Base-by-base conservation (phyloP, 192 early-diverging fungal genomes). In the Kappamyces sp. region DNA sequence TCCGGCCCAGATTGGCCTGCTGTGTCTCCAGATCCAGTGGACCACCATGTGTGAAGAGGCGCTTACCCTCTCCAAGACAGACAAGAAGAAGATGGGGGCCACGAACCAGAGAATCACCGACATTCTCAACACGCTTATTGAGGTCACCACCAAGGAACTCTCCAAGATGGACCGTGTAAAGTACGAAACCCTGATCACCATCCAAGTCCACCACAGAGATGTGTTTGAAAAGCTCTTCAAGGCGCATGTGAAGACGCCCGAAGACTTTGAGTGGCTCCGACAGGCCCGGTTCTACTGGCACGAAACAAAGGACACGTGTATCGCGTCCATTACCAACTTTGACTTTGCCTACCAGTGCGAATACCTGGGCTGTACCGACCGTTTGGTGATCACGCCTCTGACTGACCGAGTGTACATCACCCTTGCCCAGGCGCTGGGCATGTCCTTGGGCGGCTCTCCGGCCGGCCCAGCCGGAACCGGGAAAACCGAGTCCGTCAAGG, bases 221-320 rank as follows among this genome's bases (percentile, higher is more conserved):
- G 81, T 84, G 47, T 84, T 79, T 60, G 81, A 84, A 51, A 84
- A 84, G 62, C 69, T 84, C 4, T 66, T 65, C 57, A 84, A 84
- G 61, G 34, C 72, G 5, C 81, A 84, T 59, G 65, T 80, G 34
- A 84, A 84, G 42, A 62, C 70, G 37, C 59, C 75, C 7, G 81
- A 83, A 36, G 79, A 83, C 58, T 84, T 84, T 59, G 81, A 84
- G 59, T 84, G 81, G 81, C 52, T 84, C 7, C 77, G 80, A 57
- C 81, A 84, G 62, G 80, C 80, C 8, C 65, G 81, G 12, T 84
- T 84, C 65, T 84, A 84, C 57, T 84, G 81, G 81, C 80, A 84
- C 48, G 80, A 83, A 49, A 84, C 81, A 0, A 84, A 84, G 57
- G 79, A 83, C 54, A 83, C 79, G 62, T 84, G 81, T 50, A 72